A percentile compares a stretch with the other conserved stretches of the same genome.
Evolutionary conservation across 495 filamentous ascomycete species (phyloP).

Genomic region (Xylaria bambusicola): DNA sequence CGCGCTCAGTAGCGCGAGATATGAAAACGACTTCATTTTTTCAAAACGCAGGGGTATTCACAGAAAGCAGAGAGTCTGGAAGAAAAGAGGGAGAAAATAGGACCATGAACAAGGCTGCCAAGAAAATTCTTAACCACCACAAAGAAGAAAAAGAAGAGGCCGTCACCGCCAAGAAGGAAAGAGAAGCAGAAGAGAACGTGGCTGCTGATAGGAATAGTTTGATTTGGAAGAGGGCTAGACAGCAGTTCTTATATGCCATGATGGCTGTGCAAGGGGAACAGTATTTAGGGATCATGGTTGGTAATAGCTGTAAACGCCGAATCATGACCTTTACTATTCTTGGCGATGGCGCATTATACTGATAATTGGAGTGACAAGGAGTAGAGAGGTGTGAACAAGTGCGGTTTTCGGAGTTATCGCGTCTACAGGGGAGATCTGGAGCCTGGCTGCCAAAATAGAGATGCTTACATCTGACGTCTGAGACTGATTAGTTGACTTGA

Average conservation of each 20-base stretch:
- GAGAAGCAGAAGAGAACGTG: conserved; percentile 9
- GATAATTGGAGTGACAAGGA: background rate
- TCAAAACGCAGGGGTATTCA: background rate
- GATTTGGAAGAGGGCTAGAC: background rate
- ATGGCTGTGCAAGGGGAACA: background rate
- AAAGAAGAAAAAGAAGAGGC: conserved; percentile 8
- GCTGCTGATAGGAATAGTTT: background rate
- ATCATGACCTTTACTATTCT: conserved; percentile 3
- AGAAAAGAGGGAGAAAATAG: background rate
- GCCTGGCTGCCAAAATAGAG: background rate
- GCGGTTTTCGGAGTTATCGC: conserved; percentile 7
- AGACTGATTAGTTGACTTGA: conserved; percentile 12
- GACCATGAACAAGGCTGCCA: background rate
- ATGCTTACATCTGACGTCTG: conserved; percentile 6
- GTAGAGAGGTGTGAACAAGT: background rate
- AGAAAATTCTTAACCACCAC: background rate
- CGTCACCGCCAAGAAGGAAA: background rate
- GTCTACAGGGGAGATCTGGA: background rate
- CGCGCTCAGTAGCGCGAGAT: conserved; percentile 16
- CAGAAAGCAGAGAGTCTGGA: background rate
- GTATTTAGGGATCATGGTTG: background rate
- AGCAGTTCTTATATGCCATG: conserved; percentile 5
- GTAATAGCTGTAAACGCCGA: background rate
- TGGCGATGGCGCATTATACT: background rate
- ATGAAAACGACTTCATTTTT: conserved; percentile 15